phyloP scores from a whole-genome alignment of 176 grass and related monocot genomes.

The Oryza meyeriana region DNA sequence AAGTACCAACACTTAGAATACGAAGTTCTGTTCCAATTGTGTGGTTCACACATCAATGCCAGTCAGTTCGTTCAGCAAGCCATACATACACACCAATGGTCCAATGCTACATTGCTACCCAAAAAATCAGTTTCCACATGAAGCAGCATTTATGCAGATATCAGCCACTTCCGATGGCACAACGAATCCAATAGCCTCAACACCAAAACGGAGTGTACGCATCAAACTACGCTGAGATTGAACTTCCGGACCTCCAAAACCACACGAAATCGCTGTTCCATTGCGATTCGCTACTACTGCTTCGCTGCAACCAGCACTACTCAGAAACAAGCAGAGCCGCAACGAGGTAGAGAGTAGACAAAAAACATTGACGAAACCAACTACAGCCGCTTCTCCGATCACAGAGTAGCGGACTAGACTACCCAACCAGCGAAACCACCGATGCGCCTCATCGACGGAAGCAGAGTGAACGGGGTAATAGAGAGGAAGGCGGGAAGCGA shows the following conservation, averaged over 20 bases:
- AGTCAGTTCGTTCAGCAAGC: neutral
- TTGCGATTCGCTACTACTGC: neutral
- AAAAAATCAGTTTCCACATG: neutral
- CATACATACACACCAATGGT: neutral
- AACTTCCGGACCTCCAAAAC: neutral
- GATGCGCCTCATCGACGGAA: neutral
- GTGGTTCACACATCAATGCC: neutral
- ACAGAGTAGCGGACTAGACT: neutral
- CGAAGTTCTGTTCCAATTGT: neutral
- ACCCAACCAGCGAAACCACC: neutral
- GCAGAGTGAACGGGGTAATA: neutral
- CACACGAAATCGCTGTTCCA: neutral
- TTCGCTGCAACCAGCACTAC: neutral
- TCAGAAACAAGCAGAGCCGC: neutral
- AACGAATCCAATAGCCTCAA: neutral
- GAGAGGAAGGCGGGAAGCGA: neutral
- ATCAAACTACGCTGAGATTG: neutral
- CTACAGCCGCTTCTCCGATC: neutral
- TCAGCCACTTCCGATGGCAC: neutral
- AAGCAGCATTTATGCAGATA: neutral
- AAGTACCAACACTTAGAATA: neutral
- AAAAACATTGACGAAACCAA: conserved; percentile 12
- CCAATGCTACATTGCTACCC: neutral
- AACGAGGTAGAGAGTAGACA: neutral
- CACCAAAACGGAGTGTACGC: neutral